A percentile compares a stretch with the other conserved stretches of the same genome.
These are phyloP conservation scores for Chaetomium globosum DNA, from an alignment of 2,329 filamentous ascomycete genomes.

Conservation along the genomic window DNA sequence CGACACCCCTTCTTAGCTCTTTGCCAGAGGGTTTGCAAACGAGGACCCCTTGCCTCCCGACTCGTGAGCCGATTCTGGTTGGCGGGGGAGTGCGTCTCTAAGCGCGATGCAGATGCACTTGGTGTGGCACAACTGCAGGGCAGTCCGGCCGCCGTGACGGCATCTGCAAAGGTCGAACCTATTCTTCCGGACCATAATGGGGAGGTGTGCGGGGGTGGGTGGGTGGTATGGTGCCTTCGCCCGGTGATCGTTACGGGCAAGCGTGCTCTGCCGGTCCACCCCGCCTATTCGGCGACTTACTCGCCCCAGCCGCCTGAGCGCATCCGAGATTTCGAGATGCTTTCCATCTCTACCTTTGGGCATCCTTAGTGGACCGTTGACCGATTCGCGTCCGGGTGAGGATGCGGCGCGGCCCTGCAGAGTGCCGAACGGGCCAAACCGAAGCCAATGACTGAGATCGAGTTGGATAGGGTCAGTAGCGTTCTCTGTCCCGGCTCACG, in stretches of 20 bases:
- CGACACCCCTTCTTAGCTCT: neutral
- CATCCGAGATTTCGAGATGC: constrained; percentile 13
- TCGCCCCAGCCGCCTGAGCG: neutral
- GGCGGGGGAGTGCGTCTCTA: constrained; percentile 11
- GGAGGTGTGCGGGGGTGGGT: neutral
- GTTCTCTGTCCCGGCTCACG: neutral
- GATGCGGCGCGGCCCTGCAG: constrained; percentile 8
- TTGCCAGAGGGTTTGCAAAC: neutral
- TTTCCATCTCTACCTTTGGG: neutral
- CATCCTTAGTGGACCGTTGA: neutral
- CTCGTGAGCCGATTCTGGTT: constrained; percentile 6
- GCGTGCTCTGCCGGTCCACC: neutral
- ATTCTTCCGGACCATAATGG: neutral
- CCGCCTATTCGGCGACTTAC: constrained; percentile 1
- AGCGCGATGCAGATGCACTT: constrained; percentile 24
- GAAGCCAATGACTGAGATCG: neutral
- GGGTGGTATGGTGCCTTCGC: neutral
- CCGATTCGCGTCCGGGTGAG: neutral
- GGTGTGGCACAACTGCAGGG: constrained; percentile 17
- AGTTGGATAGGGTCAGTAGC: neutral
- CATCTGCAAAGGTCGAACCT: constrained; percentile 23
- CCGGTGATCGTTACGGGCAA: neutral
- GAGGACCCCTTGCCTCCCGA: neutral
- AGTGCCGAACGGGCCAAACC: constrained; percentile 26
- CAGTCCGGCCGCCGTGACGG: constrained; percentile 14